These are phyloP conservation scores for Crataegus laevigata DNA, from an alignment of 306 rosid genomes.

Conservation along the genomic window DNA sequence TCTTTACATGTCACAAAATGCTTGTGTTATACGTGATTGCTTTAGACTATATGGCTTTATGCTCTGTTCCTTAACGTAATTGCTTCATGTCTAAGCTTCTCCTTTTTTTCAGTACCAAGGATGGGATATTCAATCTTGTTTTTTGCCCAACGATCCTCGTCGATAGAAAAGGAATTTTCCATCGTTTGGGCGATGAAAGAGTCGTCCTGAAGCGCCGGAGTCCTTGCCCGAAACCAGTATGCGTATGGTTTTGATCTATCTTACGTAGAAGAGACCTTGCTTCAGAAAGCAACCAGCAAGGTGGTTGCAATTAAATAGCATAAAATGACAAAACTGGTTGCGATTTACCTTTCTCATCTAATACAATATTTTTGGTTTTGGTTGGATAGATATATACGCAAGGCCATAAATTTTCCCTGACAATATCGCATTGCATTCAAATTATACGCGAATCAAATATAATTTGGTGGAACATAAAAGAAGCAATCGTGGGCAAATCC, in stretches of 20 bases:
- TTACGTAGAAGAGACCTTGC: neutral
- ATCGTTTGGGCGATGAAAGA: neutral
- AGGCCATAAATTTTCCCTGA: neutral
- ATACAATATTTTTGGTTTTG: neutral
- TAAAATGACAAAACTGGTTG: neutral
- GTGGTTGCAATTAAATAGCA: neutral
- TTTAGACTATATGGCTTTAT: neutral
- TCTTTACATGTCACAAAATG: constrained; percentile 1
- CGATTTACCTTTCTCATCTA: neutral
- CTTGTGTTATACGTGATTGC: neutral
- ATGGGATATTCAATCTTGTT: neutral
- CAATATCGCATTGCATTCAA: neutral
- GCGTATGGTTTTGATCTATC: neutral
- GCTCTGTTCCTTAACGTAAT: neutral
- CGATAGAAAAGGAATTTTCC: neutral
- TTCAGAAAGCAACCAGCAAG: neutral
- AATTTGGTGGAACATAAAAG: neutral
- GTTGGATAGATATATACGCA: neutral
- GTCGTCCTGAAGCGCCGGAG: neutral
- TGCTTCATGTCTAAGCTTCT: neutral
- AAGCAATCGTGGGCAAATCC: too few species aligned
- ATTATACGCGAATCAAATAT: neutral
- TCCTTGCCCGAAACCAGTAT: neutral
- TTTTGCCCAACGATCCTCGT: neutral
- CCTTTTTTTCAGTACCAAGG: neutral